These are phyloP conservation scores for Tricholoma furcatifolium DNA, from an alignment of 768 basidiomycete genomes.

Conservation along the genomic window DNA sequence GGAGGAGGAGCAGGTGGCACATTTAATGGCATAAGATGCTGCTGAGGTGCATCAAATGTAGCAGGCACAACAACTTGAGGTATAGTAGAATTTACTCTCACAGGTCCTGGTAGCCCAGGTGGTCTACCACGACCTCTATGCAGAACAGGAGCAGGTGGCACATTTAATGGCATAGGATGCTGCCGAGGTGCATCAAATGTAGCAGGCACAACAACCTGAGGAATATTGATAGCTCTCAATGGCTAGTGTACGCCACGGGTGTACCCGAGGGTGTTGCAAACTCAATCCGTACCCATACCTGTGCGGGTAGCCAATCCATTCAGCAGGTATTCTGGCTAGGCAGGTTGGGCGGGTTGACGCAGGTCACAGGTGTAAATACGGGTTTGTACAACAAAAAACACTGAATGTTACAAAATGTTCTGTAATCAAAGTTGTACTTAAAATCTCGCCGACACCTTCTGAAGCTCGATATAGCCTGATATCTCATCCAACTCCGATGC, in stretches of 20 bases:
- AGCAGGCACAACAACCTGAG: too few species aligned
- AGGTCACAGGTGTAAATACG: background rate
- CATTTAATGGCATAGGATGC: too few species aligned
- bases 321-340: background rate
- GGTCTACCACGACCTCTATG: too few species aligned
- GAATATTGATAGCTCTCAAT: background rate
- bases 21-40: too few species aligned
- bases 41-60: too few species aligned
- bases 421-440: background rate
- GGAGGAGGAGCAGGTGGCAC: too few species aligned
- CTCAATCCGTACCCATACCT: constrained; percentile 7
- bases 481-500: background rate
- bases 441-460: background rate
- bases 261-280: constrained; percentile 1
- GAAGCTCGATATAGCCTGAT: background rate
- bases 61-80: too few species aligned
- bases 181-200: too few species aligned
- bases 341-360: background rate
- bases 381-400: background rate
- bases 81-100: too few species aligned
- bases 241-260: background rate
- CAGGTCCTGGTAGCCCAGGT: too few species aligned
- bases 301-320: background rate
- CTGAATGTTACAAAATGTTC: background rate
- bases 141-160: too few species aligned